Percentiles rank a stretch among this genome's conserved stretches.
Conservation (phyloP, 345 rosid genomes). For the Salix purpurea region DNA sequence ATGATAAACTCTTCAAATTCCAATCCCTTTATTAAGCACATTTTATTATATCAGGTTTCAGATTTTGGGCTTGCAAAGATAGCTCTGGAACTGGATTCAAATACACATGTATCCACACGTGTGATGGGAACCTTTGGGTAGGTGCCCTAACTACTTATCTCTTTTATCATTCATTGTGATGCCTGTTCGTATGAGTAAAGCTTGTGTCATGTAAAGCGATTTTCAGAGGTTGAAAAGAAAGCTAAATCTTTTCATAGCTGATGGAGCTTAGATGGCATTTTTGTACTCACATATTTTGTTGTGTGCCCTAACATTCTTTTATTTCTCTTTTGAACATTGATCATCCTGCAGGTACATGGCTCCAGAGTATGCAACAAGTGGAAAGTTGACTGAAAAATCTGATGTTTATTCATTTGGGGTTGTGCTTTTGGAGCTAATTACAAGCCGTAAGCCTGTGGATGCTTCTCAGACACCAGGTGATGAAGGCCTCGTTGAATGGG, state of each 20-base stretch:
- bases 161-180: not conserved
- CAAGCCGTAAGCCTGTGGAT: conserved; percentile 96
- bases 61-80: conserved; percentile 96
- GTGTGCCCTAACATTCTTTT: not conserved
- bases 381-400: conserved; percentile 90
- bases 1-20: not conserved
- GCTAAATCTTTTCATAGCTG: not conserved
- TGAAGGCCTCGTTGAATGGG: conserved; percentile 99
- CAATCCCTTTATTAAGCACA: not conserved
- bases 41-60: conserved; percentile 53
- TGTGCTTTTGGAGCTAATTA: conserved; percentile 88
- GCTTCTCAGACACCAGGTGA: conserved; percentile 88
- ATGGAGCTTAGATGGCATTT: not conserved
- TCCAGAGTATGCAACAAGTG: conserved; percentile 95
- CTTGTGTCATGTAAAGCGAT: not conserved
- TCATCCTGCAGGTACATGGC: conserved; percentile 79
- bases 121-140: conserved; percentile 99
- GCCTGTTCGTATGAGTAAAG: not conserved
- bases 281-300: not conserved
- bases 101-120: conserved; percentile 89
- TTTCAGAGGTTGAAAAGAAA: not conserved
- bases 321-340: conserved; percentile 16
- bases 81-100: conserved; percentile 64
- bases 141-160: conserved; percentile 18
- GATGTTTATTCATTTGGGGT: conserved; percentile 97